Evolutionary conservation across 768 basidiomycete genomes (phyloP).

Genomic region (Cubamyces lactineus): DNA sequence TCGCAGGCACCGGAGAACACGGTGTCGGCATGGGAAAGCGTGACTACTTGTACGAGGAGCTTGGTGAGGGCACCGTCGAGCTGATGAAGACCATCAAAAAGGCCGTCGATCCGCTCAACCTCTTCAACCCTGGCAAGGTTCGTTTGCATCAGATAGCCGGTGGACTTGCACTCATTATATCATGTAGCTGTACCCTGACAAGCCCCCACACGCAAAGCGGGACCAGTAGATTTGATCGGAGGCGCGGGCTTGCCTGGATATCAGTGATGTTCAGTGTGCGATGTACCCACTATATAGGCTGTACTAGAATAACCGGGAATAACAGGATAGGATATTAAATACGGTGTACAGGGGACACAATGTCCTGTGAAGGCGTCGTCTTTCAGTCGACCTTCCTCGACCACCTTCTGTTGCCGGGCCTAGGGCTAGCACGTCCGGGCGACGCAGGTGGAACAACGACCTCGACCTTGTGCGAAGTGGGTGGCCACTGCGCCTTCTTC

Average conservation of each 20-base stretch:
- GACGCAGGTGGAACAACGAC: constrained; percentile 48
- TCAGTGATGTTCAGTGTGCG: background rate
- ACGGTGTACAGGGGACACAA: background rate
- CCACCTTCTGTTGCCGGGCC: constrained; percentile 67
- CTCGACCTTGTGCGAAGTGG: constrained; percentile 39
- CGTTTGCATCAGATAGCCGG: constrained; percentile 40
- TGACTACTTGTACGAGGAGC: constrained; percentile 77
- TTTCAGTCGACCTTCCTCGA: constrained; percentile 70
- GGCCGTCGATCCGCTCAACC: constrained; percentile 59
- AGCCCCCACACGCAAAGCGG: background rate
- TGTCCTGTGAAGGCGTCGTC: background rate
- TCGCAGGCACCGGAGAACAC: constrained; percentile 76
- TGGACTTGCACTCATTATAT: background rate
- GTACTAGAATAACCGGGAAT: background rate
- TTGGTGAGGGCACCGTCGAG: constrained; percentile 80
- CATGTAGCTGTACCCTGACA: constrained; percentile 6
- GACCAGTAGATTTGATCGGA: background rate
- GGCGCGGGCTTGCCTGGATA: background rate
- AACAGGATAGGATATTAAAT: background rate
- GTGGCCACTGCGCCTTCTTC: constrained; percentile 24
- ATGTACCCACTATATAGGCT: constrained; percentile 7
- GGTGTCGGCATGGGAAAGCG: constrained; percentile 88
- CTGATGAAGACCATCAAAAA: constrained; percentile 84
- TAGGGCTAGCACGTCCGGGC: constrained; percentile 45
- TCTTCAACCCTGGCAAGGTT: constrained; percentile 89